Evolutionary conservation across 768 basidiomycete species (phyloP).

Genomic region (Lanmaoa rubissima): DNA sequence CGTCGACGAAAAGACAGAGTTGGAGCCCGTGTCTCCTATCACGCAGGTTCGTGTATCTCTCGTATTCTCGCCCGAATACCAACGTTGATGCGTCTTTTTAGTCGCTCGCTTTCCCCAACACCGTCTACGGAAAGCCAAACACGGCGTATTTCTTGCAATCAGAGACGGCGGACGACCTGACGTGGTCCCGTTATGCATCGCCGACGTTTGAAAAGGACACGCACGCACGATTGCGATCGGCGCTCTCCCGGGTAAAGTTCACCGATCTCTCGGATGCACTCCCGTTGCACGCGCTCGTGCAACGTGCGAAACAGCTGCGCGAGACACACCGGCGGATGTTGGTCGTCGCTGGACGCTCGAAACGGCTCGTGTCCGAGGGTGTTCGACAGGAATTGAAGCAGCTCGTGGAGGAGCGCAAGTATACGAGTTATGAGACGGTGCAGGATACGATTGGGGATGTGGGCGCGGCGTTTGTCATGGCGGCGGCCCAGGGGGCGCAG

Average conservation of each 20-base stretch:
- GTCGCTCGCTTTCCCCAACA: constrained; percentile 59
- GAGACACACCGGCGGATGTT: constrained; percentile 42
- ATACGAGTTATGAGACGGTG: constrained; percentile 35
- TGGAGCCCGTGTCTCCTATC: neutral
- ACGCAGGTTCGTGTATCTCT: constrained; percentile 8
- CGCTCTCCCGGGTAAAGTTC: constrained; percentile 70
- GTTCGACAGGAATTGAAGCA: constrained; percentile 57
- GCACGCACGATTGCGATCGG: constrained; percentile 18
- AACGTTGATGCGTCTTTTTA: constrained; percentile 18
- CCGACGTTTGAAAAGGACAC: constrained; percentile 10
- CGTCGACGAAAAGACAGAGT: constrained; percentile 51
- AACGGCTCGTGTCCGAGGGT: constrained; percentile 60
- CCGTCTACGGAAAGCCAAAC: constrained; percentile 63
- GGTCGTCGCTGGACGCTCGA: constrained; percentile 75
- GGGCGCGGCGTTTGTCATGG: constrained; percentile 69
- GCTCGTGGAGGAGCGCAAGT: constrained; percentile 37
- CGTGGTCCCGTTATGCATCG: constrained; percentile 65
- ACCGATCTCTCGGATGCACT: constrained; percentile 42
- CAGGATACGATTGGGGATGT: constrained; percentile 86
- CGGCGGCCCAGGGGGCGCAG: constrained; percentile 50
- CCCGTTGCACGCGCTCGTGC: constrained; percentile 57
- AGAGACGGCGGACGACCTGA: constrained; percentile 76
- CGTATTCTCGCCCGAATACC: neutral
- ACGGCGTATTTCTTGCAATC: constrained; percentile 71
- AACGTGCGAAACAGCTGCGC: constrained; percentile 35